These are phyloP conservation scores for Pseudogymnoascus sp. DNA, from an alignment of 2,329 filamentous ascomycete genomes.

Conservation along the genomic window DNA sequence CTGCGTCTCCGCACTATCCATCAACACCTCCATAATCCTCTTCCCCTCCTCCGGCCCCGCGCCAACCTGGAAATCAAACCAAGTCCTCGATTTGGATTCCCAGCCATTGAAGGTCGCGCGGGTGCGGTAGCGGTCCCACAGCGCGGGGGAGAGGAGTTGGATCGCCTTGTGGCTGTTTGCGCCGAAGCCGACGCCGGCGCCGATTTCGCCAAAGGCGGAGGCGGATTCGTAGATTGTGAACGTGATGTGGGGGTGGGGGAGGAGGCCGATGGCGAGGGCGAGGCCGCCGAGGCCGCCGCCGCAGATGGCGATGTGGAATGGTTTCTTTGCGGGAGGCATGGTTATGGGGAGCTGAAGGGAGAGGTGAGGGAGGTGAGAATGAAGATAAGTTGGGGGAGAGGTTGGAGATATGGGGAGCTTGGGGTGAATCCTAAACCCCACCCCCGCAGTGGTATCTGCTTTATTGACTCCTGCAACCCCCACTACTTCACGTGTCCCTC, in stretches of 20 bases:
- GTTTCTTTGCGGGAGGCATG: background rate
- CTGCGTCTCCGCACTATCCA: constrained; percentile 21
- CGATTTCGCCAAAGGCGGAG: constrained; percentile 46
- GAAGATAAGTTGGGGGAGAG: background rate
- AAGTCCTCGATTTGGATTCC: constrained; percentile 28
- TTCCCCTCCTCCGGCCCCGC: constrained; percentile 22
- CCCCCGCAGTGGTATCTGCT: background rate
- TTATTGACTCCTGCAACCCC: background rate
- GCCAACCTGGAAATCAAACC: constrained; percentile 34
- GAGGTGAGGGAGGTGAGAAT: no score
- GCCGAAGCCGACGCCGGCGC: constrained; percentile 48
- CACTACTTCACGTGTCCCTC: background rate
- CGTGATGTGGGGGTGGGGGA: constrained; percentile 35
- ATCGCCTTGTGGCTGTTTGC: constrained; percentile 49
- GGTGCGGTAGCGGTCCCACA: constrained; percentile 36
- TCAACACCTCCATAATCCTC: constrained; percentile 23
- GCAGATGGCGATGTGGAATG: constrained; percentile 41
- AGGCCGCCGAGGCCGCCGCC: constrained; percentile 53
- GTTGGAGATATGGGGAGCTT: background rate
- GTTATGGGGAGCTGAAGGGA: background rate
- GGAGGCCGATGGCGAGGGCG: constrained; percentile 44
- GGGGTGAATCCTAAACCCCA: background rate
- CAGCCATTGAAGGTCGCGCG: constrained; percentile 22
- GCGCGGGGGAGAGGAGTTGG: constrained; percentile 40
- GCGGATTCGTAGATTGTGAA: constrained; percentile 48